Conservation (phyloP, 371 early-diverging fungal species). For the Thermomucor indicae-seudaticae region DNA sequence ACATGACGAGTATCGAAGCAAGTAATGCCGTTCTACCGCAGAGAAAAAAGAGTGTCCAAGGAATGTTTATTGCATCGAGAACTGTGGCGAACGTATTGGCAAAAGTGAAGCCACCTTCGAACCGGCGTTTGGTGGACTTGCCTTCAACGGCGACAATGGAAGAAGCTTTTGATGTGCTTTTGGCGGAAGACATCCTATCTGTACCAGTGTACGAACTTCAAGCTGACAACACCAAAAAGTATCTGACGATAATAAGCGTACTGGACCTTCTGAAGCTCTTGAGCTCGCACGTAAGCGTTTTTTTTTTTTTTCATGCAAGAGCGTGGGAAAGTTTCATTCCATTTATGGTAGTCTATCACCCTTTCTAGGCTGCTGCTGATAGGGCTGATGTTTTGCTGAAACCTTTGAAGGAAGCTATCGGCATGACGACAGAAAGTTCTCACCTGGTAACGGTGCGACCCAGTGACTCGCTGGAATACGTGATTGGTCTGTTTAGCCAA, state of each 20-base stretch:
- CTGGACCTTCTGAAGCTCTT: conserved; percentile 51
- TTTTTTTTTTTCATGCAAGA: not conserved
- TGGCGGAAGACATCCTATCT: conserved; percentile 53
- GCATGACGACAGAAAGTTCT: conserved; percentile 30
- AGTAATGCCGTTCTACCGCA: too few species aligned
- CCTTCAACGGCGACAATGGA: conserved; percentile 52
- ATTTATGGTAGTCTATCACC: too few species aligned
- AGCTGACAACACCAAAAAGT: conserved; percentile 34
- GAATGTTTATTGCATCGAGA: conserved; percentile 35
- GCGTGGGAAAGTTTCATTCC: not conserved
- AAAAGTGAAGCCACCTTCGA: conserved; percentile 27
- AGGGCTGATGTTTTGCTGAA: conserved; percentile 16
- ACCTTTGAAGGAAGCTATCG: conserved; percentile 36
- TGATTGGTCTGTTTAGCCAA: conserved; percentile 41
- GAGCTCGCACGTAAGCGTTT: conserved; percentile 26
- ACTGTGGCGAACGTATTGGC: conserved; percentile 44
- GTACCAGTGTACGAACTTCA: conserved; percentile 52
- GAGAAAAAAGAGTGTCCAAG: conserved; percentile 12
- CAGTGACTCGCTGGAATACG: conserved; percentile 25
- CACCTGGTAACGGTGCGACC: conserved; percentile 35
- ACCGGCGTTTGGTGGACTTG: conserved; percentile 46
- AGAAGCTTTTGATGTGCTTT: conserved; percentile 52
- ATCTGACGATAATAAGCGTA: conserved; percentile 54
- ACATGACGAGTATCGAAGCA: conserved; percentile 16
- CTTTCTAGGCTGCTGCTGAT: not conserved